Evolutionary conservation across 2,329 filamentous ascomycete species (phyloP).

Genomic region (Verruconis gallopava): DNA sequence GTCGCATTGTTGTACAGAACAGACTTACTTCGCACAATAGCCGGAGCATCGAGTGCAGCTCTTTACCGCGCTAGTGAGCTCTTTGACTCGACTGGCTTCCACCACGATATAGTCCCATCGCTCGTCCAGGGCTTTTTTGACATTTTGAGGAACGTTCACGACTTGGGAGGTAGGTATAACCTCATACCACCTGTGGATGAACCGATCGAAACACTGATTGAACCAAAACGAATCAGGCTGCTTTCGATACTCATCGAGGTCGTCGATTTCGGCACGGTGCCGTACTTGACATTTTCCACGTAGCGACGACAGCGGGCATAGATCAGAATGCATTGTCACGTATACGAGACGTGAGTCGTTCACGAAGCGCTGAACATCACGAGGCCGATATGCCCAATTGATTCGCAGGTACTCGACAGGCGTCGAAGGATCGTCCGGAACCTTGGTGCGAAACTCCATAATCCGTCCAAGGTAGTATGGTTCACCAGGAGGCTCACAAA

Average conservation of each 20-base stretch:
- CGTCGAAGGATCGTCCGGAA: constrained; percentile 53
- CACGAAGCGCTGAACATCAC: constrained; percentile 86
- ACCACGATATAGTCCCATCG: constrained; percentile 94
- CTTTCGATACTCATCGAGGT: constrained; percentile 74
- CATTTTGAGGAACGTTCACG: constrained; percentile 88
- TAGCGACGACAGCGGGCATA: constrained; percentile 80
- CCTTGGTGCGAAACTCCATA: constrained; percentile 88
- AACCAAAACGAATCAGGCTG: constrained; percentile 87
- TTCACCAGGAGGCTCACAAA: constrained; percentile 94
- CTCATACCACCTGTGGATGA: constrained; percentile 96
- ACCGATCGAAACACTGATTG: constrained; percentile 93
- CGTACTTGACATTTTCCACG: constrained; percentile 86
- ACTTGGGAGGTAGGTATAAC: constrained; percentile 84
- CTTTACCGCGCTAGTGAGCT: constrained; percentile 91
- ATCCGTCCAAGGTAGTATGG: constrained; percentile 95
- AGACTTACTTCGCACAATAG: constrained; percentile 77
- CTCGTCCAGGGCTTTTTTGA: constrained; percentile 92
- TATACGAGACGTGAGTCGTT: constrained; percentile 85
- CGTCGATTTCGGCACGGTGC: constrained; percentile 75
- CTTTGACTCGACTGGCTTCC: constrained; percentile 85
- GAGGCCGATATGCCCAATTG: constrained; percentile 97
- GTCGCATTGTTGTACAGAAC: background rate
- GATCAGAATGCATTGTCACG: constrained; percentile 97
- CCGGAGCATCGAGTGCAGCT: constrained; percentile 82
- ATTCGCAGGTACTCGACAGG: constrained; percentile 79